phyloP scores from a whole-genome alignment of 2,329 filamentous ascomycete species.

The Paradendryphiella salina region DNA sequence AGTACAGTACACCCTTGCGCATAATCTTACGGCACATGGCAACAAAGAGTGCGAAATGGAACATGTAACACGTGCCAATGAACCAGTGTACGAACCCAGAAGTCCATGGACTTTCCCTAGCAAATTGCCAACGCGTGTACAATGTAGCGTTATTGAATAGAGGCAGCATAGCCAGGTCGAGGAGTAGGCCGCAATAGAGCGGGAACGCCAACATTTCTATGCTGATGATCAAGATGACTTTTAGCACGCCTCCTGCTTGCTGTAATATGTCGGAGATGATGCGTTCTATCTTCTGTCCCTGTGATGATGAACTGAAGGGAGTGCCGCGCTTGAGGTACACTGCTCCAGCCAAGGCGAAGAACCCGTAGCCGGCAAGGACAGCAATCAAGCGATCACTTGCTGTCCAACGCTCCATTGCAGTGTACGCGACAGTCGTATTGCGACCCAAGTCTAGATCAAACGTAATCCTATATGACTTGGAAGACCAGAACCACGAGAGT shows the following conservation, averaged over 20 bases:
- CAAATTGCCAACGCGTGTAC: constrained; percentile 76
- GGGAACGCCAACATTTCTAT: constrained; percentile 99
- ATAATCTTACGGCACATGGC: constrained; percentile 99
- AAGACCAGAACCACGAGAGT: constrained; percentile 35
- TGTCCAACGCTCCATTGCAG: constrained; percentile 50
- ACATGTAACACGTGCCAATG: constrained; percentile 98
- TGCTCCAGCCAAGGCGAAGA: constrained; percentile 73
- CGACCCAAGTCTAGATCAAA: constrained; percentile 37
- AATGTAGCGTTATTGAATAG: constrained; percentile 83
- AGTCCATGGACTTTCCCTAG: constrained; percentile 76
- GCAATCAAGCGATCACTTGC: constrained; percentile 66
- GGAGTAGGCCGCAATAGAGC: constrained; percentile 87
- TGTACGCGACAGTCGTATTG: constrained; percentile 24
- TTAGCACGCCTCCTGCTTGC: constrained; percentile 95
- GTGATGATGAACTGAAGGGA: constrained; percentile 64
- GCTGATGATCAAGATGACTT: constrained; percentile 96
- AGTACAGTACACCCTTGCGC: constrained; percentile 92
- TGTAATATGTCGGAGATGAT: constrained; percentile 79
- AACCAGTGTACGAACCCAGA: constrained; percentile 99
- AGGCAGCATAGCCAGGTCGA: constrained; percentile 85
- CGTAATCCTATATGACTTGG: constrained; percentile 46
- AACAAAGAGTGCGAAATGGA: constrained; percentile 97
- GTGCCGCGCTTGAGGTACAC: constrained; percentile 76
- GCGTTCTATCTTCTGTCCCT: constrained; percentile 66
- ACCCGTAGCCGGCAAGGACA: constrained; percentile 77